Conservation (phyloP, 2,329 filamentous ascomycete species). For the Trichothecium roseum region DNA sequence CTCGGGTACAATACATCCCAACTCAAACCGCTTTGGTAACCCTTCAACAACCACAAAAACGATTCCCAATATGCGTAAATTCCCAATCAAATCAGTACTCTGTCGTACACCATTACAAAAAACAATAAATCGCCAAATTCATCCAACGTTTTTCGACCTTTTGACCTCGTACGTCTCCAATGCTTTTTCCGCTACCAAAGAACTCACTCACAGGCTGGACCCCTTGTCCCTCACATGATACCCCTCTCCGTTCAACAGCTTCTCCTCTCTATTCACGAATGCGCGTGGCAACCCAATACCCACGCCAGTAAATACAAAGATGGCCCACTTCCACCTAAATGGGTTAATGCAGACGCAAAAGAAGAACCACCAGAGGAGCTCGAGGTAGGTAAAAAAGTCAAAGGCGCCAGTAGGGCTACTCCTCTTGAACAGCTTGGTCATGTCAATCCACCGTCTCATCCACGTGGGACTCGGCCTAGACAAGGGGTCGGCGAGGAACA, state of each 20-base stretch:
- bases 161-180: too few species aligned
- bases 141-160: too few species aligned
- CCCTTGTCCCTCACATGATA: conserved; percentile 12
- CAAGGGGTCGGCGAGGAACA: conserved; percentile 75
- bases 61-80: too few species aligned
- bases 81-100: too few species aligned
- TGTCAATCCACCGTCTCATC: conserved; percentile 83
- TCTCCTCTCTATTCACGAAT: conserved; percentile 57
- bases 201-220: conserved; percentile 10
- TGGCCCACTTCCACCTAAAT: conserved; percentile 82
- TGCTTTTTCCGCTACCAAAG: too few species aligned
- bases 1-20: too few species aligned
- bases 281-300: conserved; percentile 54
- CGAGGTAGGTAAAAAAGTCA: conserved; percentile 83
- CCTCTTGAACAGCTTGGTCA: conserved; percentile 63
- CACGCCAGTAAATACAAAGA: conserved; percentile 72
- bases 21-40: too few species aligned
- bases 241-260: conserved; percentile 42
- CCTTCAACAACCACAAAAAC: too few species aligned
- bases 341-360: conserved; percentile 74
- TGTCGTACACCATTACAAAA: too few species aligned
- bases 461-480: conserved; percentile 59
- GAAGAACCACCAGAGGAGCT: conserved; percentile 76
- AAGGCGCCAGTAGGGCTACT: conserved; percentile 65
- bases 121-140: too few species aligned